Conservation (phyloP, 495 filamentous ascomycete genomes). For the Aspergillus ostianus region DNA sequence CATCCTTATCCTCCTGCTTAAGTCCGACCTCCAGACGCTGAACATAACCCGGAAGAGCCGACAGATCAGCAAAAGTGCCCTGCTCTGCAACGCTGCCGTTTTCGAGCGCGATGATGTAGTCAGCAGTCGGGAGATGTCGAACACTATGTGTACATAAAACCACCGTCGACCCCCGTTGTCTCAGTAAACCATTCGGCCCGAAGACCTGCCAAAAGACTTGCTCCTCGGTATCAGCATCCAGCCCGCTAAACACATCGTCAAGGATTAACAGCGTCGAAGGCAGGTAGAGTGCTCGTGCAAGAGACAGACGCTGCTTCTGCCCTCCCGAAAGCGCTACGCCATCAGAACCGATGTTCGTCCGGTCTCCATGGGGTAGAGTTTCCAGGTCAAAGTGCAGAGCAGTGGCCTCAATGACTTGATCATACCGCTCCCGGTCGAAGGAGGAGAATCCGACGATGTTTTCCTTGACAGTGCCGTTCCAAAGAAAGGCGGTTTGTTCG, state of each 20-base stretch:
- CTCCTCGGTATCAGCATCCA: slow-evolving; percentile 41
- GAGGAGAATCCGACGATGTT: slow-evolving; percentile 31
- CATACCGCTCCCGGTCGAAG: slow-evolving; percentile 37
- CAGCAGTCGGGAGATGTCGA: slow-evolving; percentile 36
- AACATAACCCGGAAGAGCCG: slow-evolving; percentile 6
- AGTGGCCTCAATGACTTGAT: slow-evolving; percentile 36
- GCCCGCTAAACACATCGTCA: slow-evolving; percentile 36
- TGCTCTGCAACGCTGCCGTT: slow-evolving; percentile 42
- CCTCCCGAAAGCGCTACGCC: slow-evolving; percentile 38
- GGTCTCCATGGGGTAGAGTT: slow-evolving; percentile 31
- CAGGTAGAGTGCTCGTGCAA: slow-evolving; percentile 49
- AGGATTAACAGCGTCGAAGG: slow-evolving; percentile 23
- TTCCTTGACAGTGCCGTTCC: slow-evolving; percentile 37
- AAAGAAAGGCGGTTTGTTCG: slow-evolving; percentile 40
- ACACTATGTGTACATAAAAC: slow-evolving; percentile 32
- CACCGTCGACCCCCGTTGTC: slow-evolving; percentile 30
- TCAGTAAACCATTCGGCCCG: slow-evolving; percentile 38
- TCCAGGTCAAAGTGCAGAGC: slow-evolving; percentile 33
- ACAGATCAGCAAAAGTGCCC: slow-evolving; percentile 38
- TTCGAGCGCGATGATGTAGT: slow-evolving; percentile 45
- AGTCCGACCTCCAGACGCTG: background rate
- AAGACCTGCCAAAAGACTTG: slow-evolving; percentile 45
- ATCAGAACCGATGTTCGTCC: slow-evolving; percentile 29
- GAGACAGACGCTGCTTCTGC: slow-evolving; percentile 36
- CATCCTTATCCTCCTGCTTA: slow-evolving; percentile 21